These are phyloP conservation scores for Teratosphaeria nubilosa DNA, from an alignment of 2,329 filamentous ascomycete genomes.

Conservation along the genomic window DNA sequence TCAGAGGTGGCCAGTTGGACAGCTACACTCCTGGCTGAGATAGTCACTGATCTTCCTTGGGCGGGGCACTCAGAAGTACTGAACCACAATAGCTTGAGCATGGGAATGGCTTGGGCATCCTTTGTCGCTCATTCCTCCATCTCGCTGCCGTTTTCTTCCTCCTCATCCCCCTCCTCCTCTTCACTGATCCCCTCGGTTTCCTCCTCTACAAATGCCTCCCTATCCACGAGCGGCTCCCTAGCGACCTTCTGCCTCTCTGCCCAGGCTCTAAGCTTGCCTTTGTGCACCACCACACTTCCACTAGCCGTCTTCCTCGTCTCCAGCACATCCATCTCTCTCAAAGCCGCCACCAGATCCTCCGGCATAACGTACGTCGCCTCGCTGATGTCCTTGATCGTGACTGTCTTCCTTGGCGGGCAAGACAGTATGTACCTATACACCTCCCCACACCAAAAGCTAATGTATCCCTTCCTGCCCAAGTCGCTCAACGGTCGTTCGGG, in stretches of 20 bases:
- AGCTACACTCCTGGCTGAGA: too few species aligned
- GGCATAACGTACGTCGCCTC: slow-evolving; percentile 70
- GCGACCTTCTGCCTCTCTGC: slow-evolving; percentile 52
- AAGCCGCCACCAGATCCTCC: slow-evolving; percentile 70
- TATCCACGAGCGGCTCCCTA: slow-evolving; percentile 58
- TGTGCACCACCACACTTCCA: slow-evolving; percentile 45
- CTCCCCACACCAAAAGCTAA: slow-evolving; percentile 75
- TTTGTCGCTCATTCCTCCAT: not conserved
- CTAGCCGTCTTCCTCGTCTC: slow-evolving; percentile 43
- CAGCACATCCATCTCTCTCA: slow-evolving; percentile 70
- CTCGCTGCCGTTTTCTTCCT: not conserved
- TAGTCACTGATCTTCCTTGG: too few species aligned
- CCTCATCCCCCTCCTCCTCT: slow-evolving; percentile 10
- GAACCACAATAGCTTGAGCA: not conserved
- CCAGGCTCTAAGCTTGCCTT: slow-evolving; percentile 56
- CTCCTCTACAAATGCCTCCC: slow-evolving; percentile 62
- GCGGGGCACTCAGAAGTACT: too few species aligned
- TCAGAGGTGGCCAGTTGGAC: too few species aligned
- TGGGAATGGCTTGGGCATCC: not conserved
- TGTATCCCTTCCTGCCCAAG: slow-evolving; percentile 72
- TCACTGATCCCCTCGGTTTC: slow-evolving; percentile 40
- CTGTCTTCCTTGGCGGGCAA: slow-evolving; percentile 35
- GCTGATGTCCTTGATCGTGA: slow-evolving; percentile 64
- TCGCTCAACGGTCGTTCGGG: slow-evolving; percentile 90
- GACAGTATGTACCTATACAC: slow-evolving; percentile 58